Conservation (phyloP, 148 eudicot species). For the Agrostemma githago region DNA sequence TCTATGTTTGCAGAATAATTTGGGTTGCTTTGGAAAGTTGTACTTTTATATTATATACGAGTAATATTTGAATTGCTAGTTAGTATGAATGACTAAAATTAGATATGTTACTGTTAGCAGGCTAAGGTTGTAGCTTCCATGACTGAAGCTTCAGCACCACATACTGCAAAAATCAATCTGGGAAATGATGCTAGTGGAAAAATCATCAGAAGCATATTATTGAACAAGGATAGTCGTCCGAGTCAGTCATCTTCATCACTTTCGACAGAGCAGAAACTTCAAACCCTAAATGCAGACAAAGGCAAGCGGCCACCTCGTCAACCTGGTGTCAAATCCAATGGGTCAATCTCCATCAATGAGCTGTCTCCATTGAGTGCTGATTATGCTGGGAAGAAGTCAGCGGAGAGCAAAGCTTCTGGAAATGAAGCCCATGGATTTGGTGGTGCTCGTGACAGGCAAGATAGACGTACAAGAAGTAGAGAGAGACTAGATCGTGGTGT, state of each 20-base stretch:
- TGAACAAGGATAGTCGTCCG: constrained; percentile 57
- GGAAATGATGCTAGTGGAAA: constrained; percentile 73
- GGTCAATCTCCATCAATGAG: constrained; percentile 24
- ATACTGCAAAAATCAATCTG: constrained; percentile 48
- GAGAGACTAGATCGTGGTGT: constrained; percentile 95
- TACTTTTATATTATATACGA: no score
- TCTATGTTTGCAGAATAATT: not conserved
- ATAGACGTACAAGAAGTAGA: constrained; percentile 70
- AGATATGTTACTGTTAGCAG: constrained; percentile 4
- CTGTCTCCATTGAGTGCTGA: constrained; percentile 30
- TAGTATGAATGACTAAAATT: not conserved
- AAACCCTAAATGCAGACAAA: constrained; percentile 51
- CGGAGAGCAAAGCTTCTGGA: constrained; percentile 45
- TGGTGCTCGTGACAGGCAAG: constrained; percentile 57
- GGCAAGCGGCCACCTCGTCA: constrained; percentile 82
- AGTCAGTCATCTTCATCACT: constrained; percentile 37
- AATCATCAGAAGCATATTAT: constrained; percentile 71
- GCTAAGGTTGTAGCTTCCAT: constrained; percentile 40
- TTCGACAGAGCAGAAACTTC: constrained; percentile 48
- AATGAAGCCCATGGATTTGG: constrained; percentile 40
- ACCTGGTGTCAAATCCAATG: constrained; percentile 39
- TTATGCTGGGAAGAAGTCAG: constrained; percentile 33
- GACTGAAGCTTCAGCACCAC: constrained; percentile 34
- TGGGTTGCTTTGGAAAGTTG: no score
- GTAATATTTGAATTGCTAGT: not conserved